Percentiles rank a stretch among this genome's conserved stretches.
Conservation (phyloP, 208 protist species). For the Novymonas esmeraldas region DNA sequence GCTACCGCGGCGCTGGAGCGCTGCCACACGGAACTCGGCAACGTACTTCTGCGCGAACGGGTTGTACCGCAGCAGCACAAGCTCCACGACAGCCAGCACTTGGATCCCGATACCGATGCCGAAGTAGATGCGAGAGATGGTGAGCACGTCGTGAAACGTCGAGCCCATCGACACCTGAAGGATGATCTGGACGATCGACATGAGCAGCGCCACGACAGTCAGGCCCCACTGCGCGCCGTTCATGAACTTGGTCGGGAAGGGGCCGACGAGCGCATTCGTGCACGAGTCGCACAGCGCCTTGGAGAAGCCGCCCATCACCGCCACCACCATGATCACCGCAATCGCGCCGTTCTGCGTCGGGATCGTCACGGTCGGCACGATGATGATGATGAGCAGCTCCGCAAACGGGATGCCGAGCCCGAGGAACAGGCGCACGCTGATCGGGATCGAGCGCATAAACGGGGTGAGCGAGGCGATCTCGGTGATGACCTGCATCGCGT, state of each 20-base stretch:
- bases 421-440: conserved; percentile 51
- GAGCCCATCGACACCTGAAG: conserved; percentile 71
- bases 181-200: conserved; percentile 73
- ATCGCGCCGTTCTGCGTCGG: conserved; percentile 61
- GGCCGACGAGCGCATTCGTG: conserved; percentile 77
- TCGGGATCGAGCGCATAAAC: conserved; percentile 51
- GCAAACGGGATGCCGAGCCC: conserved; percentile 56
- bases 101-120: conserved; percentile 65
- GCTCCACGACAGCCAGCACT: conserved; percentile 41
- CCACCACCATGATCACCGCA: conserved; percentile 63
- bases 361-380: conserved; percentile 46
- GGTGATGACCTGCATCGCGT: conserved; percentile 56
- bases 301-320: conserved; percentile 55
- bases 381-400: conserved; percentile 64
- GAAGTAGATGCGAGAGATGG: conserved; percentile 79
- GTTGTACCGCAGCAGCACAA: conserved; percentile 57
- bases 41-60: conserved; percentile 73
- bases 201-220: conserved; percentile 55
- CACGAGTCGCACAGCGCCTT: conserved; percentile 84
- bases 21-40: conserved; percentile 58
- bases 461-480: conserved; percentile 55
- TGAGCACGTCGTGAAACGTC: conserved; percentile 50
- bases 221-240: conserved; percentile 74
- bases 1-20: background rate
- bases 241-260: conserved; percentile 85